Evolutionary conservation across 1,284 basidiomycete genomes (phyloP), one percentile per base, ranked within the genome.

Genomic region (Sporisorium graminicola): DNA sequence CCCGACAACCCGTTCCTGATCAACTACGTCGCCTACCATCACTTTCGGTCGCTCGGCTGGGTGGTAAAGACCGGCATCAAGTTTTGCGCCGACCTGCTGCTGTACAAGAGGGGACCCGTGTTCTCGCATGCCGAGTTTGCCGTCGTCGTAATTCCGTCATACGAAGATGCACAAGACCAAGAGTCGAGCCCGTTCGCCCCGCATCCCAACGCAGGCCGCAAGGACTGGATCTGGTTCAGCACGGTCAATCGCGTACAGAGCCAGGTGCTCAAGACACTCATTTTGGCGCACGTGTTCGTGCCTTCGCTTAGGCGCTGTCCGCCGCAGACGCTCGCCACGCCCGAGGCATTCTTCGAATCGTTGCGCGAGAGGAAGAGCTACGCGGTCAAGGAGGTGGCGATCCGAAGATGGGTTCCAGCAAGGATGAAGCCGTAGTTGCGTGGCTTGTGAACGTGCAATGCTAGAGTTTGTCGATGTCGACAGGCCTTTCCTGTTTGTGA

Each of bases 71-170:
- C 91, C 26, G 97, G 97, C 3, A 91, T 97, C 88, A 99, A 99
- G 87, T 99, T 99, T 86, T 98, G 95, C 83, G 92, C 92, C 46
- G 97, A 99, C 82, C 94, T 93, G 87, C 89, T 99, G 16, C 87
- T 99, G 33, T 99, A 99, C 87, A 95, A 95, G 66, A 90, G 92
- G 10, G 97, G 97, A 0, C 95, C 96, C 0, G 94, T 97, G 0
- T 98, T 98, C 85, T 89, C 91, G 3, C 97, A 99, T 85, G 95
- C 97, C 20, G 95, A 98, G 93, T 98, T 99, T 80, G 93, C 94
- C 0, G 87, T 98, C 37, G 90, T 96, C 10, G 89, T 96, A 16
- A 90, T 94, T 59, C 96, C 96, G 0, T 91, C 92, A 1, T 98
- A 98, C 82, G 91, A 93, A 87, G 92, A 97, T 78, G 88, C 90